phyloP scores from a whole-genome alignment of 208 protist genomes.

The Leishmania major region DNA sequence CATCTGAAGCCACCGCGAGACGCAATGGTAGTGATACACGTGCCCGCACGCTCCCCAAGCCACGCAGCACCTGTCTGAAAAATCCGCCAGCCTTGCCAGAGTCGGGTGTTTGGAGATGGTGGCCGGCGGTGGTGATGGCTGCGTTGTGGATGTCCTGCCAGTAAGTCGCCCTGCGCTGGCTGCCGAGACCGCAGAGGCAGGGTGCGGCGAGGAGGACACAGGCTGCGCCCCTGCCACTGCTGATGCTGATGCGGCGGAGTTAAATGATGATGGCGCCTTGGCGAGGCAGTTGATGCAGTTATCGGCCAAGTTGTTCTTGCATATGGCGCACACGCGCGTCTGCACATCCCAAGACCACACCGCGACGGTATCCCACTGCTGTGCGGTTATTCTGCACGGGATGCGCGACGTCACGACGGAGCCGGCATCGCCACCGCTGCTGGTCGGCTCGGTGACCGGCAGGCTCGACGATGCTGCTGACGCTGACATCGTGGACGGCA shows the following conservation, averaged over 20 bases:
- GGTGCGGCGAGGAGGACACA: not conserved
- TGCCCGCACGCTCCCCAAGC: constrained; percentile 90
- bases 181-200: not conserved
- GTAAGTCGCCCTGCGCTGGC: not conserved
- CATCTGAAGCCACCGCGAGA: constrained; percentile 57
- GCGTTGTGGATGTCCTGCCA: not conserved
- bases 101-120: not conserved
- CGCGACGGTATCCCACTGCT: constrained; percentile 97
- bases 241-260: not conserved
- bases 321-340: constrained; percentile 97
- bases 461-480: not conserved
- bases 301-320: constrained; percentile 96
- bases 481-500: not conserved
- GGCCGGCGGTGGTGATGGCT: not conserved
- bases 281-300: constrained; percentile 95
- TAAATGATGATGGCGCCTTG: not conserved
- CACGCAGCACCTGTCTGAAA: constrained; percentile 50
- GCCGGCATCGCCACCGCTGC: not conserved
- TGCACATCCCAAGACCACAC: constrained; percentile 96
- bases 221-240: not conserved
- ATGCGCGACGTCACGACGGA: not conserved
- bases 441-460: not conserved
- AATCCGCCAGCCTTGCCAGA: constrained; percentile 13
- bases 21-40: constrained; percentile 78
- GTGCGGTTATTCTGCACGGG: constrained; percentile 60